Percentiles rank a stretch among this genome's conserved stretches.
phyloP scores from a whole-genome alignment of 2,329 filamentous ascomycete species.

The Stachybotrys chlorohalonatus region DNA sequence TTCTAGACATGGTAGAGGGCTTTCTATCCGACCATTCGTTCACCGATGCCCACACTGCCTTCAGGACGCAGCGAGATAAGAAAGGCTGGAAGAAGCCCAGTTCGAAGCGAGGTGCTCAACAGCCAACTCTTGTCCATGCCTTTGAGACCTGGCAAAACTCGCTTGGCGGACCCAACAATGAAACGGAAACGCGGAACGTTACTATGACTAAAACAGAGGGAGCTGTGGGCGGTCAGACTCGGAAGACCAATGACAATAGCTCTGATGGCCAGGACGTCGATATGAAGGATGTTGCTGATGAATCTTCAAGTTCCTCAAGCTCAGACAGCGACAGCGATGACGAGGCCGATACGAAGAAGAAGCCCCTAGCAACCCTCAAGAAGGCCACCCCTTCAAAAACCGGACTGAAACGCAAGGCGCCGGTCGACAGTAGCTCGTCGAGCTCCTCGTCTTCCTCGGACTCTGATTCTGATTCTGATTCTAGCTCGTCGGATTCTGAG shows the following conservation, averaged over 20 bases:
- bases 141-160: constrained; percentile 37
- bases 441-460: constrained; percentile 12
- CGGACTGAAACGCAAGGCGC: constrained; percentile 31
- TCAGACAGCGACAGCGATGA: constrained; percentile 13
- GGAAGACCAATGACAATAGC: constrained; percentile 9
- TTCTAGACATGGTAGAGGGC: constrained; percentile 56
- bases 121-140: constrained; percentile 37
- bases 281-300: constrained; percentile 31
- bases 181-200: constrained; percentile 10
- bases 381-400: constrained; percentile 13
- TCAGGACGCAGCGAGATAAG: constrained; percentile 52
- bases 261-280: constrained; percentile 30
- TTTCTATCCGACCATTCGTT: constrained; percentile 63
- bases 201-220: too few relatives aligned
- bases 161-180: background rate
- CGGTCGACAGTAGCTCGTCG: constrained; percentile 18
- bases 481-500: constrained; percentile 13
- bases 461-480: constrained; percentile 23
- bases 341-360: constrained; percentile 5
- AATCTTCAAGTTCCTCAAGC: constrained; percentile 21
- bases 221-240: too few relatives aligned
- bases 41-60: constrained; percentile 48
- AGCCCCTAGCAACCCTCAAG: constrained; percentile 7
- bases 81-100: constrained; percentile 34
- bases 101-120: constrained; percentile 1